Evolutionary conservation across 2,329 filamentous ascomycete species (phyloP), one percentile per base, ranked within the genome.

Genomic region (Trichoderma koningii): DNA sequence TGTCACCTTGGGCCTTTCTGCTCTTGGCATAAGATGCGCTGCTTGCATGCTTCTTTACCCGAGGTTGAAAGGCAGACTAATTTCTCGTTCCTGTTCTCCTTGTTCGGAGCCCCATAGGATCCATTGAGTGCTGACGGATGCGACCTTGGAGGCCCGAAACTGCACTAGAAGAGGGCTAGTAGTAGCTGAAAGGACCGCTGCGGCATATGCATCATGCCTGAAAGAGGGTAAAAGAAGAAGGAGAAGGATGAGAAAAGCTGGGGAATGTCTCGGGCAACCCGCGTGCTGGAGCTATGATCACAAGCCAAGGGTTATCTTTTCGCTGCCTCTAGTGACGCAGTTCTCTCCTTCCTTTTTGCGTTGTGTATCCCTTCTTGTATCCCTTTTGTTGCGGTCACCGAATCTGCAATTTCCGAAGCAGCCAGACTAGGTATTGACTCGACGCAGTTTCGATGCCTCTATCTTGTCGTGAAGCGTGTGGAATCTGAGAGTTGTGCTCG

Each of bases 101-200:
- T 44, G 26, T 21, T 41, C 38, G 57, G 14, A 52, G 48, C 48
- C 17, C 1, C 14, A n/a, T 15, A 21, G 57, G 57, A 62, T 52
- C 48, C 48, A 62, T 62, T 52, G 48, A 45, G 57, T 62, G 48
- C 57, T 62, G 47, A 62, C 57, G 17, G 48, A 52, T 62, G 57
- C 48, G 34, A 53, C 57, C 34, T 51, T 60, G 56, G 45, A 51
- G 42, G 42, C 21, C 34, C 56, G 30, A n/a, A 21, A 21, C 30
- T 48, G 34, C 47, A 60, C 56, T 60, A 56, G 23, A n/a, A 6
- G n/a, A 38, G 21, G 38, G 15, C 12, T 38, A 38, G 34, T 45
- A 60, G 12, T 9, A 60, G 10, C 30, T n/a, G 41, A 41, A 17
- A 34, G 42, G 47, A 26, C 45, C 26, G 56, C 45, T 42, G 52